Evolutionary conservation across 352 stramenopile species (phyloP).

Genomic region (Phytophthora quininea): DNA sequence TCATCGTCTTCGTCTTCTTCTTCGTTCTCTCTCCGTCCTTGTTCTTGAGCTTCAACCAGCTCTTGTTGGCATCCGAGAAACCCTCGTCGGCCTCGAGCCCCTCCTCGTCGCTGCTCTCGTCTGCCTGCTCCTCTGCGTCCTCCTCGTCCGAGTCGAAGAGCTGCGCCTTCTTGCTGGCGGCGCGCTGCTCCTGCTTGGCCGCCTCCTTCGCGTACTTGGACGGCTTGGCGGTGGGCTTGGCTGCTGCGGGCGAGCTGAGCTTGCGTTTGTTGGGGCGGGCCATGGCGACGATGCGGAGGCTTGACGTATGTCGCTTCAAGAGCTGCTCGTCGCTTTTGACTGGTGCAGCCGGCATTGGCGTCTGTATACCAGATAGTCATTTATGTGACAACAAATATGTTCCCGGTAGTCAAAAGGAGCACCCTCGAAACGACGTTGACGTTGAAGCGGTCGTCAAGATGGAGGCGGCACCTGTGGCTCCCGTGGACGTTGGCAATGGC

Average conservation of each 20-base stretch:
- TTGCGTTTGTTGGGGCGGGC: slow-evolving; percentile 65
- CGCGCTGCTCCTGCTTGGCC: slow-evolving; percentile 68
- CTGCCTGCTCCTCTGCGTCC: slow-evolving; percentile 54
- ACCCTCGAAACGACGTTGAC: neutral
- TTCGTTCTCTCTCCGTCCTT: slow-evolving; percentile 42
- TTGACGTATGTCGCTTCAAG: slow-evolving; percentile 38
- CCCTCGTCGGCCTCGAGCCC: slow-evolving; percentile 62
- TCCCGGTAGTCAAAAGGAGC: too few relatives aligned
- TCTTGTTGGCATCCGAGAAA: slow-evolving; percentile 89
- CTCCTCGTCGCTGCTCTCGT: slow-evolving; percentile 54
- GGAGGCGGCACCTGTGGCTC: neutral
- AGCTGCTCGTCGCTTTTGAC: slow-evolving; percentile 37
- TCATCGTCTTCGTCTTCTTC: slow-evolving; percentile 56
- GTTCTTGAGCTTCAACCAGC: slow-evolving; percentile 85
- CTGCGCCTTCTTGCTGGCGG: slow-evolving; percentile 55
- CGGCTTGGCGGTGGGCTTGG: slow-evolving; percentile 21
- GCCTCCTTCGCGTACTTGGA: slow-evolving; percentile 85
- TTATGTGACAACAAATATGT: too few relatives aligned
- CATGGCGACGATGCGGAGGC: slow-evolving; percentile 33
- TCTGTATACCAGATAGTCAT: too few relatives aligned
- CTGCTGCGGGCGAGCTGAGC: slow-evolving; percentile 34
- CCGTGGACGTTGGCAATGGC: slow-evolving; percentile 8
- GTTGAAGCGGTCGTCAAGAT: slow-evolving; percentile 39
- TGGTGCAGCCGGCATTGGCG: slow-evolving; percentile 32
- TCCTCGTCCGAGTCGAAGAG: slow-evolving; percentile 78